Conservation (phyloP, 2,329 filamentous ascomycete species). For the Hymenoscyphus salicellus region DNA sequence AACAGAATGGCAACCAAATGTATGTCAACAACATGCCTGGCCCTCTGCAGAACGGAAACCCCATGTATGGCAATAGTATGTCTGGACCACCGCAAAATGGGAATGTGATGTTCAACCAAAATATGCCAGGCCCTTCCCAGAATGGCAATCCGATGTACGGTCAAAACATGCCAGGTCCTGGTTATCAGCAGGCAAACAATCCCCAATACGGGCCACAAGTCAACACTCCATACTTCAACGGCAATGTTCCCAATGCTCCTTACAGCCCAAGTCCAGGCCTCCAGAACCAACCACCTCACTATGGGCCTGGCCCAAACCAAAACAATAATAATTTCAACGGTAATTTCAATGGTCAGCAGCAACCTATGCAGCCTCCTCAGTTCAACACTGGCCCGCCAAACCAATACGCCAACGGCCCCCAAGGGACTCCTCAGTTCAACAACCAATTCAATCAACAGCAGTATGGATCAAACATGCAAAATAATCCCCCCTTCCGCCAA, state of each 20-base stretch:
- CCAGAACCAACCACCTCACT: slow-evolving; percentile 18
- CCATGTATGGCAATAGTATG: neutral
- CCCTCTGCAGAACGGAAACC: neutral
- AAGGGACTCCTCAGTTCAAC: slow-evolving; percentile 7
- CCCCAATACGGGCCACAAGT: slow-evolving; percentile 6
- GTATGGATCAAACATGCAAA: slow-evolving; percentile 6
- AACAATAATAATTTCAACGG: slow-evolving; percentile 4
- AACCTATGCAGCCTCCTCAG: slow-evolving; percentile 3
- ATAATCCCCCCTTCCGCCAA: slow-evolving; percentile 21
- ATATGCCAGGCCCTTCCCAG: neutral
- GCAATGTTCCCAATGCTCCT: slow-evolving; percentile 3
- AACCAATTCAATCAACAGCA: slow-evolving; percentile 2
- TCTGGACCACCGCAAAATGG: neutral
- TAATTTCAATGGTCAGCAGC: slow-evolving; percentile 4
- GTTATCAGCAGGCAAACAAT: neutral
- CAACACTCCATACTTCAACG: slow-evolving; percentile 7
- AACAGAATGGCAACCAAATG: neutral
- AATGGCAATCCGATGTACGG: neutral
- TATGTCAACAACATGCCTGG: neutral
- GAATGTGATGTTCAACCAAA: neutral
- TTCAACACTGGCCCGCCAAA: slow-evolving; percentile 3
- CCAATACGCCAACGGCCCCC: neutral
- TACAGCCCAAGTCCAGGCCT: slow-evolving; percentile 13
- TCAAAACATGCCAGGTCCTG: neutral
- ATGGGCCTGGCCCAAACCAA: slow-evolving; percentile 14